Evolutionary conservation across 2,329 filamentous ascomycete genomes (phyloP), one percentile per base, ranked within the genome.

Genomic region (Fusarium transvaalense): DNA sequence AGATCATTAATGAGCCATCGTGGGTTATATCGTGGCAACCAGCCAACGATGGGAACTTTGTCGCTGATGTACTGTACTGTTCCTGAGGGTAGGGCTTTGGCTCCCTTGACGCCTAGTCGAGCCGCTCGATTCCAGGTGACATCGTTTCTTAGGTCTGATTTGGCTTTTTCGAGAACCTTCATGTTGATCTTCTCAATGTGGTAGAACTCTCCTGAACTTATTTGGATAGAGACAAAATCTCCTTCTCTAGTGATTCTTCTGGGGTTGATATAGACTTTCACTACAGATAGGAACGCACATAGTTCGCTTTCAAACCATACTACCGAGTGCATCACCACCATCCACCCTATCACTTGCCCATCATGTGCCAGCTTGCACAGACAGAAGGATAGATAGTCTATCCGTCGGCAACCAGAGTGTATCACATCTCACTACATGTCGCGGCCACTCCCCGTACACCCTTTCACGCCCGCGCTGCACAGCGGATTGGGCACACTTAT

Each of bases 1-100:
- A 85, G 76, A 72, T 91, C 88, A 71, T 87, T 87, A 19, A 88
- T 61, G 3, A 91, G 73, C 88, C 88, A 91, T 81, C 83, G 78
- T 7, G 82, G 83, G 19, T 87, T 82, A 75, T 91, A 91, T 45
- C 81, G 81, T 13, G 89, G 88, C 1, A 91, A 80, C 89, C 89
- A 91, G 50, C 86, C 83, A 10, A 88, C 77, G 41, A 90, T 85
- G 2, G 88, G 89, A 5, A 89, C 78, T 74, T 90, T 91, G 64
- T 88, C 86, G 34, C 84, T 63, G 9, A 87, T 77, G 70, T 91
- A 91, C 50, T 87, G 82, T 7, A 76, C 81, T 3, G 86, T 78
- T 10, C 83, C 85, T 4, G 83, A 82, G 0, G 88, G 88, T 0
- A 89, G 66, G 1, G 68, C 64, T n/a, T 55, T 43, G 12, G 68